phyloP scores from a whole-genome alignment of 2,329 filamentous ascomycete genomes.

The Aspergillus aculeatus region DNA sequence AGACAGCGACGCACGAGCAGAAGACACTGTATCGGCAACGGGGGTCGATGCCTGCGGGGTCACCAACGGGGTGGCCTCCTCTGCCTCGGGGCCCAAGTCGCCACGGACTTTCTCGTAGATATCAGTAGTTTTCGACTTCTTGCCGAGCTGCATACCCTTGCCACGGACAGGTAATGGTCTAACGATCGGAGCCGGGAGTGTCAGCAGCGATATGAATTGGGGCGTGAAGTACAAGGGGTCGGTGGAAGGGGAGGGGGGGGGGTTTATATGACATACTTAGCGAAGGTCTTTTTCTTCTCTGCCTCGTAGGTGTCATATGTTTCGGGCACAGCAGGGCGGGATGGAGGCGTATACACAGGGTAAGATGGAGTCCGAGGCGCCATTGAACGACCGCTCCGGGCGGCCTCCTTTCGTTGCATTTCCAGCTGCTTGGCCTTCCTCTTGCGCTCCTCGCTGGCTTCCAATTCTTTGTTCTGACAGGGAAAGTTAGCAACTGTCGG shows the following conservation, averaged over 20 bases:
- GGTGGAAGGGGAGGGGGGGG: background rate
- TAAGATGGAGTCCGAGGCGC: conserved; percentile 77
- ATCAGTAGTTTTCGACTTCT: conserved; percentile 96
- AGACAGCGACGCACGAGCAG: conserved; percentile 63
- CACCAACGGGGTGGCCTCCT: conserved; percentile 70
- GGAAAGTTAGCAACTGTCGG: conserved; percentile 22
- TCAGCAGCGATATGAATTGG: background rate
- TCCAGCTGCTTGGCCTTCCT: conserved; percentile 98
- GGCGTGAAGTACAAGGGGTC: background rate
- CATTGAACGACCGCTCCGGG: conserved; percentile 67
- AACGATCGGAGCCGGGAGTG: conserved; percentile 46
- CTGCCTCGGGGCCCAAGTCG: conserved; percentile 82
- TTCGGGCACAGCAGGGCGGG: conserved; percentile 70
- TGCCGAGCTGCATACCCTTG: conserved; percentile 98
- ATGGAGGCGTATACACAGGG: conserved; percentile 81
- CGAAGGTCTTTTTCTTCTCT: conserved; percentile 89
- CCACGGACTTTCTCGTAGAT: conserved; percentile 95
- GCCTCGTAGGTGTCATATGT: conserved; percentile 94
- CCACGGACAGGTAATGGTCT: conserved; percentile 66
- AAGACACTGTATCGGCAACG: conserved; percentile 52
- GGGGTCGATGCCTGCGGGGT: conserved; percentile 55
- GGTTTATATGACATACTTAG: conserved; percentile 60
- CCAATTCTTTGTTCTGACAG: conserved; percentile 89
- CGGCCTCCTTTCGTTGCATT: conserved; percentile 96
- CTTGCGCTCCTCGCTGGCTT: conserved; percentile 97